Evolutionary conservation across 768 basidiomycete species (phyloP), one percentile per base, ranked within the genome.

Genomic region (Lactarius sp.): DNA sequence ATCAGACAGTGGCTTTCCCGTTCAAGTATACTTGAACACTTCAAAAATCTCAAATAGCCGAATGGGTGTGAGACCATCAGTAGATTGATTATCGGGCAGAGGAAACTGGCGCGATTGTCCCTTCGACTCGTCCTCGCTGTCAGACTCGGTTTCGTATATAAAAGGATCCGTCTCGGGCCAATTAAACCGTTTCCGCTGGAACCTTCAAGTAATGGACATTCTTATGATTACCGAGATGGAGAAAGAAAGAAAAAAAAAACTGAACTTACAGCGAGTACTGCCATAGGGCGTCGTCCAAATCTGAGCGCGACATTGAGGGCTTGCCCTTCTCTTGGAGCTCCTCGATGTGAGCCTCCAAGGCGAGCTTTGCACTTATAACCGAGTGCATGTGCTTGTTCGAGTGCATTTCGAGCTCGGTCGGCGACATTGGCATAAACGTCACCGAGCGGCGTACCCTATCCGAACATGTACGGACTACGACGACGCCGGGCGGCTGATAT

Each of bases 391-490:
- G 79, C 73, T 84, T 87, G 74, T 84, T 85, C n/a, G 83, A 79
- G 69, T 89, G 85, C 84, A 87, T 84, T 75, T 90, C 88, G 39
- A 90, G 76, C 70, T 88, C 87, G 3, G 72, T 70, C 27, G 87
- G 78, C 0, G 77, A 60, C 67, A 86, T 75, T 1, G 85, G 81
- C 52, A 89, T 76, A 71, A 86, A 87, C 6, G 80, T 83, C 31
- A 78, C 74, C 7, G 82, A 84, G 78, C 77, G 82, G 39, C 47
- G 65, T 36, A 12, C 6, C 6, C 33, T 49, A 31, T 42, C 60
- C 49, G 54, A 47, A 37, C 59, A 52, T 7, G 63, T 31, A 41
- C 49, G 22, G 33, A 60, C 49, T 47, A 88, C 73, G 27, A 90
- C 70, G 7, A 90, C 73, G 1, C 89, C 88, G 6, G 85, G 80